Conservation (phyloP, 805 yeast genomes). For the Metschnikowia continentalis region DNA sequence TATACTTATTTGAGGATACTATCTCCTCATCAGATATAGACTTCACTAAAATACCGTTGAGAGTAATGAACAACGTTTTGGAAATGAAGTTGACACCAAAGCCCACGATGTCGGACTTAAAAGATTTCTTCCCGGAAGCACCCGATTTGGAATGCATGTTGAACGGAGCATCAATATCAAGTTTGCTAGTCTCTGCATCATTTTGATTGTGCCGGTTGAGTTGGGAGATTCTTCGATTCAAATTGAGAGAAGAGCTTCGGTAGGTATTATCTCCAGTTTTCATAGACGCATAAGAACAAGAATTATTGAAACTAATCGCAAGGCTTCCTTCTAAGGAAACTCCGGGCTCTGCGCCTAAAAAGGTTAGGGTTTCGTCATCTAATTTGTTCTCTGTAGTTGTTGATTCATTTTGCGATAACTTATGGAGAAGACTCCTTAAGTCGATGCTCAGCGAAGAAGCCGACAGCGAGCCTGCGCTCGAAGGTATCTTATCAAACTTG, state of each 20-base stretch:
- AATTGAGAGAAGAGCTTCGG: slow-evolving; percentile 29
- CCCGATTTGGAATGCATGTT: slow-evolving; percentile 19
- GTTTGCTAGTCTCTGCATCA: slow-evolving; percentile 30
- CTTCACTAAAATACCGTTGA: slow-evolving; percentile 58
- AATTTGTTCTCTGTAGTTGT: slow-evolving; percentile 5
- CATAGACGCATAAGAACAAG: slow-evolving; percentile 35
- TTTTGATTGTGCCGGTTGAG: slow-evolving; percentile 23
- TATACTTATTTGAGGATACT: slow-evolving; percentile 31
- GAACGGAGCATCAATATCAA: slow-evolving; percentile 36
- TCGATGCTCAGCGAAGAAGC: slow-evolving; percentile 21
- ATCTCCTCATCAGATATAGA: slow-evolving; percentile 13
- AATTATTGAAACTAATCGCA: slow-evolving; percentile 39
- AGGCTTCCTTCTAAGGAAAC: slow-evolving; percentile 37
- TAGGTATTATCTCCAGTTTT: slow-evolving; percentile 28
- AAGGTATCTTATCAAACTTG: slow-evolving; percentile 18
- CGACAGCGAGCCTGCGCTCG: slow-evolving; percentile 6
- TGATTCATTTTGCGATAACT: slow-evolving; percentile 20
- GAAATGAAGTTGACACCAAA: slow-evolving; percentile 74
- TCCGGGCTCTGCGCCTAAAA: slow-evolving; percentile 35
- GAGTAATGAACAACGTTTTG: slow-evolving; percentile 66
- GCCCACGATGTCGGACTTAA: slow-evolving; percentile 63
- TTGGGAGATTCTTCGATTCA: slow-evolving; percentile 35
- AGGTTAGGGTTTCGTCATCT: slow-evolving; percentile 20
- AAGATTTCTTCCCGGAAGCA: slow-evolving; percentile 31
- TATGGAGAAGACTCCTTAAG: slow-evolving; percentile 27